phyloP scores from a whole-genome alignment of 345 rosid species.

The Punica granatum region DNA sequence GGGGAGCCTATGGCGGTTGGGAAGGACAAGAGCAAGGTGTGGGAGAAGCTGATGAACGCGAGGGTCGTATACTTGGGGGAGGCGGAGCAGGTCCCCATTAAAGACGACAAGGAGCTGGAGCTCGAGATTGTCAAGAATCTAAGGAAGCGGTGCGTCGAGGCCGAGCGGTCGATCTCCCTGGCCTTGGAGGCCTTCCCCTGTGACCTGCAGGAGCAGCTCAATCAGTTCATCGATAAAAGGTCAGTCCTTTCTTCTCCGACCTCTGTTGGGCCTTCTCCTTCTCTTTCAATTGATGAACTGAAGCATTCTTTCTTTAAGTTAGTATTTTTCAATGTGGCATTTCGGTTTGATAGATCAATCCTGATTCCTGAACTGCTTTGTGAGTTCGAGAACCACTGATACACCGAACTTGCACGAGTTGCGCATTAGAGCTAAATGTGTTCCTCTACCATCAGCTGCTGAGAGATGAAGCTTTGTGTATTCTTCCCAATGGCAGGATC shows the following conservation, averaged over 20 bases:
- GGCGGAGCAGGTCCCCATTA: constrained; percentile 81
- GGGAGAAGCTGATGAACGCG: constrained; percentile 81
- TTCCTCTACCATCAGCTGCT: not conserved
- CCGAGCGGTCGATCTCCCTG: constrained; percentile 44
- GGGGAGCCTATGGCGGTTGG: constrained; percentile 94
- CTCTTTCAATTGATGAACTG: too few relatives aligned
- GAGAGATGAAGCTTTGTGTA: not conserved
- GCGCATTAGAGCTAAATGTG: too few relatives aligned
- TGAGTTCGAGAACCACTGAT: not conserved
- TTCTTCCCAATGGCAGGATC: constrained; percentile 40
- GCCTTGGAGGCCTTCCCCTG: constrained; percentile 78
- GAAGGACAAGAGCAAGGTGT: constrained; percentile 68
- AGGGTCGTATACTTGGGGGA: constrained; percentile 81
- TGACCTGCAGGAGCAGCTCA: constrained; percentile 57
- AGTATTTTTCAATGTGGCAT: too few relatives aligned
- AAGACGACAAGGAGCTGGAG: constrained; percentile 73
- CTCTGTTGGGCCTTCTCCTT: too few relatives aligned
- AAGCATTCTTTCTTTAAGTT: too few relatives aligned
- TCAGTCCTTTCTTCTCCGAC: constrained; percentile 9
- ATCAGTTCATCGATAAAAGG: constrained; percentile 59
- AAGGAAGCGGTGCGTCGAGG: constrained; percentile 47
- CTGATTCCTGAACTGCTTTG: not conserved
- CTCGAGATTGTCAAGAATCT: constrained; percentile 61
- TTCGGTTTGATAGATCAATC: not conserved
- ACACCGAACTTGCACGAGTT: too few relatives aligned